Evolutionary conservation across 371 early-diverging fungal genomes (phyloP), one percentile per base, ranked within the genome.

Genomic region (Sporodiniella umbellata): DNA sequence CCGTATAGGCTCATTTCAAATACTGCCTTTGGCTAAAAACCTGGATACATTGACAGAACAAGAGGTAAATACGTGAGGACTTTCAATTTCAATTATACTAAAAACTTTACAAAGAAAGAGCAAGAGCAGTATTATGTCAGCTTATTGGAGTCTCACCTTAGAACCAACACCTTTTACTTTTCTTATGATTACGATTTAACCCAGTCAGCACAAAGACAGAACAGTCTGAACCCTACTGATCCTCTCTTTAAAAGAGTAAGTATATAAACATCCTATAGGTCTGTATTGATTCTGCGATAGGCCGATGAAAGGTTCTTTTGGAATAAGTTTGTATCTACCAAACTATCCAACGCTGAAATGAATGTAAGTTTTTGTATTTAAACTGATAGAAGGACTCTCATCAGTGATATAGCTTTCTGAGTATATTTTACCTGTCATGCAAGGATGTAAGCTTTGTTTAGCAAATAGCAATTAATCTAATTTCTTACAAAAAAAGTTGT

Each of bases 221-320:
- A 71, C 10, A 66, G 75, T 14, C 56, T 67, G 24, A 55, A 48
- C 4, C 19, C 46, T 26, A 38, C 35, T 3, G 62, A 66, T 42
- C 63, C 72, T 33, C 45, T 75, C 14, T 75, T 69, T 63, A 67
- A 78, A 49, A 62, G 74, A 42, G 83, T 79, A 73, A 56, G 47
- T 12, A 3, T 37, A 15, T 5, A n/a, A 42, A 31, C 7, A 4
- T 2, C 6, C 42, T 8, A 35, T 21, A n/a, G 7, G 6, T 4
- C 1, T 22, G 4, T 21, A 25, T 19, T 38, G 11, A 18, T 14
- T 26, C 14, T n/a, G 17, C 24, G 22, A 31, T 62, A 87, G 81
- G 88, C 90, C 6, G 92, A 95, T 64, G 87, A 87, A 15, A 79
- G 93, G 33, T 98, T 95, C 66, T 94, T 90, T 62, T 98, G 90